Evolutionary conservation across 352 stramenopile genomes (phyloP).

Genomic region (Thraustochytrium sp.): DNA sequence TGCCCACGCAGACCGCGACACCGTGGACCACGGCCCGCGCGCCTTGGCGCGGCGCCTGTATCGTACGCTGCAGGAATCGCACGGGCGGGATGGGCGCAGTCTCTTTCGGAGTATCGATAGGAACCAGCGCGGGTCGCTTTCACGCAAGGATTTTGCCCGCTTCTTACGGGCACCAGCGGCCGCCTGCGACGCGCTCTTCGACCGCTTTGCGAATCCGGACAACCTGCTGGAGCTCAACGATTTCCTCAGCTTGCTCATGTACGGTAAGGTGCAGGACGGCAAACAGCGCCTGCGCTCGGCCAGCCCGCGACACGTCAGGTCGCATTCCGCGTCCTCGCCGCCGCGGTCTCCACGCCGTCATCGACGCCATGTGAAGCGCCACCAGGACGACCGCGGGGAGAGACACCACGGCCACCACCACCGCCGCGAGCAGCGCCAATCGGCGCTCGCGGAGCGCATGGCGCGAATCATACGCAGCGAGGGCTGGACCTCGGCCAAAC

Average conservation of each 20-base stretch:
- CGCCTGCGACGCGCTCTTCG: background rate
- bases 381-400: background rate
- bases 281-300: no score
- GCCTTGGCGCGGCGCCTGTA: background rate
- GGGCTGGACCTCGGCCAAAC: background rate
- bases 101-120: background rate
- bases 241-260: background rate
- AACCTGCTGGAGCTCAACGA: background rate
- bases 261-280: background rate
- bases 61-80: background rate
- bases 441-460: background rate
- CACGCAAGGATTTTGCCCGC: background rate
- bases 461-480: background rate
- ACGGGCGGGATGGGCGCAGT: background rate
- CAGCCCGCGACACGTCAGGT: no score
- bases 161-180: background rate
- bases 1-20: no score
- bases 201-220: constrained; percentile 6
- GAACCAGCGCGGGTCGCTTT: background rate
- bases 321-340: background rate
- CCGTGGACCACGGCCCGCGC: background rate
- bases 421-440: background rate
- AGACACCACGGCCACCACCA: background rate
- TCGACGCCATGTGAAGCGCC: background rate
- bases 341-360: background rate